Base-by-base conservation (phyloP, 2,329 filamentous ascomycete genomes). In the Exserohilum turcica region DNA sequence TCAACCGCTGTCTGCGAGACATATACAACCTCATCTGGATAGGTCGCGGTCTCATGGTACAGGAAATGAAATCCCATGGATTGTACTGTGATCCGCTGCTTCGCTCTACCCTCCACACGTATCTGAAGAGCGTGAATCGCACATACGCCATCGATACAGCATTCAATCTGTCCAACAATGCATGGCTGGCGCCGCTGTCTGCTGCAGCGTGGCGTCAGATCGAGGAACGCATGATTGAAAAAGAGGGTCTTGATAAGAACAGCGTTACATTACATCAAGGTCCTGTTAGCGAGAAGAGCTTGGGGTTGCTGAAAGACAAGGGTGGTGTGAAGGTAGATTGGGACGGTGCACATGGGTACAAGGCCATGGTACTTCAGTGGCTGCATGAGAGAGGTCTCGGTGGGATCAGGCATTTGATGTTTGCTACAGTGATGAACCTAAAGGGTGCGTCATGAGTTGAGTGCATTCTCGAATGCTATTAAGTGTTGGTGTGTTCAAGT, bases 1-100 rank as follows among this genome's bases (percentile, higher is more conserved):
- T 94, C 77, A 96, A 96, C 70, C 88, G 88, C 18, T 92, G 89
- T 70, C 82, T 95, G 28, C 92, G 94, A 85, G 91, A 96, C 68
- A 82, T 92, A 28, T 92, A 90, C 78, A 95, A 95, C 69, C 85
- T 89, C 44, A 73, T 94, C 40, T 95, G 91, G 91, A 84, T 90
- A 7, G 84, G 84, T 18, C 84, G 87, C 10, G 91, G 88, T 1
- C 87, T 95, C 54, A 84, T 84, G 52, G 77, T 77, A 10, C 77
- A 54, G 1, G 89, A 93, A 59, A 76, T 81, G n/a, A 85, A 86
- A 63, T 79, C 82, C 3, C 64, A 80, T 13, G 84, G 82, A 3
- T 83, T 84, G 60, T 71, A 83, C 7, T 75, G 84, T 44, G 74
- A 79, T 1, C 54, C 63, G 2, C n/a, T 75, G 0, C 77, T 86